Evolutionary conservation across 2,329 filamentous ascomycete species (phyloP).

Genomic region (Monosporascus sp.): DNA sequence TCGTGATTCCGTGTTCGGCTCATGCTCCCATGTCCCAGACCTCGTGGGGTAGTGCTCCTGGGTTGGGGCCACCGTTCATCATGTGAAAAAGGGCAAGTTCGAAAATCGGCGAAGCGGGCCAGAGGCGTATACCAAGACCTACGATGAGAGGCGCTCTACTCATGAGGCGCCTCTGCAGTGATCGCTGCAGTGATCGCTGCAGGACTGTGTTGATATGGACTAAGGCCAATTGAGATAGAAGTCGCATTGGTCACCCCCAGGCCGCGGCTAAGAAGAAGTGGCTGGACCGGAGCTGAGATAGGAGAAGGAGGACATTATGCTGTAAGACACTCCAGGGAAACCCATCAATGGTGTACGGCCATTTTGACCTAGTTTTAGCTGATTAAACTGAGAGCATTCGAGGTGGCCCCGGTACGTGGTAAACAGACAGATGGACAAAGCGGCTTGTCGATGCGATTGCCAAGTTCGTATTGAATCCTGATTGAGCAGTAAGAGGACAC

Average conservation of each 20-base stretch:
- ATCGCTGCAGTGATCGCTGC: neutral
- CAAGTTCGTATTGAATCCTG: no score
- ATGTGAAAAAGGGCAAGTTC: neutral
- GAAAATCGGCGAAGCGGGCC: no score
- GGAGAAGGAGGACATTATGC: neutral
- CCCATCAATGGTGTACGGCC: neutral
- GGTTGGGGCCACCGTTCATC: neutral
- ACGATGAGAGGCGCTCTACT: neutral
- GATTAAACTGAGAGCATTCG: no score
- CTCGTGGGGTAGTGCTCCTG: neutral
- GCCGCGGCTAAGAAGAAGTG: slow-evolving; percentile 1
- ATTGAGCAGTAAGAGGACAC: no score
- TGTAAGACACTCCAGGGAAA: neutral
- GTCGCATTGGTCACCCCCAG: neutral
- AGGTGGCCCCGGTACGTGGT: no score
- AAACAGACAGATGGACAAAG: no score
- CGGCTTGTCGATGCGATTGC: no score
- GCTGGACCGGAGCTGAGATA: slow-evolving; percentile 11
- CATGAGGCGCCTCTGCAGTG: neutral
- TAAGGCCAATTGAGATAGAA: neutral
- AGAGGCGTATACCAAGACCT: no score
- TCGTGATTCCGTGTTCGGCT: no score
- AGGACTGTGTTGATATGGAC: neutral
- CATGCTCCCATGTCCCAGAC: neutral
- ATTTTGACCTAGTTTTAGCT: no score